Base-by-base conservation (phyloP, 1,284 basidiomycete genomes). In the Ustilago lituana region DNA sequence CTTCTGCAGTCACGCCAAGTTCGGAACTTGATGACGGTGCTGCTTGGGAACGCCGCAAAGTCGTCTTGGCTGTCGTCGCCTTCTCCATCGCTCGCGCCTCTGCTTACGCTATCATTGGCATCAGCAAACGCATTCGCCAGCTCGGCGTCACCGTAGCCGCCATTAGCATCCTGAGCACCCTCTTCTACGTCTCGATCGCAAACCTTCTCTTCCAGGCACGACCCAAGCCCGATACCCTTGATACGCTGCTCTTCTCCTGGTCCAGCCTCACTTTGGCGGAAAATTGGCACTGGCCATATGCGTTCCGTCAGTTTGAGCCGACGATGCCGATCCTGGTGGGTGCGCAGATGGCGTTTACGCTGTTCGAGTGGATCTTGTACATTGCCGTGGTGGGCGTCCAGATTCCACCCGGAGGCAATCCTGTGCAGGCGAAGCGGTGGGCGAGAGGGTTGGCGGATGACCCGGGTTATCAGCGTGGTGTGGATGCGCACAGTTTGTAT, bases 151-250 rank as follows among this genome's bases (percentile, higher is more conserved):
- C 58, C 3, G 57, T 74, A 4, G 72, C 67, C 19, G 72, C 72
- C 14, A 62, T 60, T 43, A 67, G 63, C 33, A 61, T 74, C 49
- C 57, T 74, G 23, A 65, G 67, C 47, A 56, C 60, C 2, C 63
- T 74, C 10, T 74, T 71, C 45, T 63, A 69, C 45, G 57, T 67
- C 20, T 74, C 72, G 11, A 37, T 71, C 22, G 67, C 68, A 45
- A 74, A 74, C 29, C 36, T 74, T 26, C 61, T 74, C 32, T 64
- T 74, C 31, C 67, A 74, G 26, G 72, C 68, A 5, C 52, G 63
- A 15, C 17, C 58, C 1, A 66, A 65, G 29, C 53, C 53, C 4
- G 49, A 45, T 3, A 32, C 33, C 2, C 5, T 54, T 10, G 22
- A n/a, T n/a, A 33, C 35, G 9, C 20, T 14, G 4, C 32, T 29